Evolutionary conservation across 331 rosid species (phyloP), one percentile per base, ranked within the genome.

Genomic region (Quercus lobata): DNA sequence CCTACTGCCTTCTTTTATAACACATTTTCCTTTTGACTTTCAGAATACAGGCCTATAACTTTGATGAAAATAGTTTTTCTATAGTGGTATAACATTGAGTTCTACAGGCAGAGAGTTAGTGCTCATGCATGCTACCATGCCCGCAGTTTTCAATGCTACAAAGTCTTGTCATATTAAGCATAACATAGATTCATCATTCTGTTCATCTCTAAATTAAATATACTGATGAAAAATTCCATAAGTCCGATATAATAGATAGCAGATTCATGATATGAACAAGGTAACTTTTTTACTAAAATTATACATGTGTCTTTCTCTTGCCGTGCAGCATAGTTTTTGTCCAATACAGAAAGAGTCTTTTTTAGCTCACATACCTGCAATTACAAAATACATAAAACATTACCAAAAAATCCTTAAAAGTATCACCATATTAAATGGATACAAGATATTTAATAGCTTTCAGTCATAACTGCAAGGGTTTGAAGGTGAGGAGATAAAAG

Each of bases 281-380:
- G 17, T 16, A 19, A 18, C 8, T 69, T 37, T 79, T 69, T 69
- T 65, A 49, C 63, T 72, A 49, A 61, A 72, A 72, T n/a, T 70
- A 14, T 88, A 95, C 99, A 78, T 74, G 90, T 86, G 68, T 90
- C 93, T 81, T 95, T 91, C 78, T 93, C 98, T 75, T 84, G 91
- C 78, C 86, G 89, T 76, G 86, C 92, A 65, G 96, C 98, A 79
- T 89, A 93, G 92, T 91, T 95, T 80, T 87, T 87, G 94, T 93
- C 98, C 89, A 95, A 83, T 70, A 79, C 83, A 63, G 89, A 84
- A 35, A 95, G 91, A 16, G 88, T 80, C 89, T 87, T 87, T 81
- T 91, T 95, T 57, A 95, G 89, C 83, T 86, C 94, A 81, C 84
- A 82, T 69, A 87, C 96, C 99, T 89, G 90, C 82, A 83, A 83